A percentile compares a stretch with the other conserved stretches of the same genome.
phyloP scores from a whole-genome alignment of 2,329 filamentous ascomycete genomes.

The Fusarium sp. region DNA sequence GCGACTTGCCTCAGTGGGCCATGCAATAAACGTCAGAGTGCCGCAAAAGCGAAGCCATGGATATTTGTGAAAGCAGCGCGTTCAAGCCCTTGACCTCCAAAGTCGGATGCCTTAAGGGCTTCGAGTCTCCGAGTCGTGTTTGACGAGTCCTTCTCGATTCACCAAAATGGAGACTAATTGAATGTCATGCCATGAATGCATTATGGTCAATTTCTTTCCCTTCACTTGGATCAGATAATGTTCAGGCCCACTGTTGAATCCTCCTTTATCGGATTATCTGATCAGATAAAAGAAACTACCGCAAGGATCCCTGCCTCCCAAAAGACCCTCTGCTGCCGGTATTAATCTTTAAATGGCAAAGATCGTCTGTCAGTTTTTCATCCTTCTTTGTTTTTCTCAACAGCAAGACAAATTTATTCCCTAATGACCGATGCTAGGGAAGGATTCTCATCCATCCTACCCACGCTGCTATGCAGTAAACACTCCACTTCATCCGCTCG shows the following conservation, averaged over 20 bases:
- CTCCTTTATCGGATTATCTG: slow-evolving; percentile 26
- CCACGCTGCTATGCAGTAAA: slow-evolving; percentile 4
- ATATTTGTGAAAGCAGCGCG: neutral
- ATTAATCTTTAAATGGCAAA: slow-evolving; percentile 2
- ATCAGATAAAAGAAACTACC: slow-evolving; percentile 33
- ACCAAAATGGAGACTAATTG: neutral
- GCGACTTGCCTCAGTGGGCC: neutral
- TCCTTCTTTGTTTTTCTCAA: slow-evolving; percentile 5
- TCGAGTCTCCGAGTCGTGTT: neutral
- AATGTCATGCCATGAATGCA: neutral
- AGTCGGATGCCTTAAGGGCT: neutral
- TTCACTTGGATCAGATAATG: neutral
- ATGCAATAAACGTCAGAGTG: neutral
- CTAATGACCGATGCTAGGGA: slow-evolving; percentile 6
- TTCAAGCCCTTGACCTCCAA: neutral
- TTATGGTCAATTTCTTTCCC: neutral
- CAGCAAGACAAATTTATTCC: neutral
- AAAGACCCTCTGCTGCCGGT: slow-evolving; percentile 9
- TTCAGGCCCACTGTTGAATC: neutral
- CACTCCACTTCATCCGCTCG: slow-evolving; percentile 18
- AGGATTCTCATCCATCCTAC: slow-evolving; percentile 15
- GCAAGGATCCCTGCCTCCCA: slow-evolving; percentile 14
- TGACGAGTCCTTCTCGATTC: neutral
- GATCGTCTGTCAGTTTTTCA: slow-evolving; percentile 9
- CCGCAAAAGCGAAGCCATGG: neutral